Evolutionary conservation across 2,329 filamentous ascomycete species (phyloP), one percentile per base, ranked within the genome.

Genomic region (Sporothrix euskadiensis): DNA sequence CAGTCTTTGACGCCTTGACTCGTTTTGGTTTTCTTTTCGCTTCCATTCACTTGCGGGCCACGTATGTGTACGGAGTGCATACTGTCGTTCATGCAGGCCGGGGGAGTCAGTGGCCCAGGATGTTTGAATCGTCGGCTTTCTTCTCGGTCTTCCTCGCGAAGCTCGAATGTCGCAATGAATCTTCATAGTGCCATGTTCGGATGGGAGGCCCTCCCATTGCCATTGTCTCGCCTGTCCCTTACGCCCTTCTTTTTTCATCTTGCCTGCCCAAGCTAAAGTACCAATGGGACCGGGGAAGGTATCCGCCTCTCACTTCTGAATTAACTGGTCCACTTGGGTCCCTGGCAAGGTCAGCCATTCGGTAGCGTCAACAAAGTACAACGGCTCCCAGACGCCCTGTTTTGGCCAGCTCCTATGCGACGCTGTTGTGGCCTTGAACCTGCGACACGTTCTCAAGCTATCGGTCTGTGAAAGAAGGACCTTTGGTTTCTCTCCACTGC

Each of bases 281-380:
- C 22, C 49, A 26, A 54, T 54, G 69, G 54, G 69, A 16, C 69
- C 69, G 69, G 69, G 69, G 69, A 71, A 71, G 54, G 4, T 47
- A 32, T 61, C 69, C 54, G 54, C 22, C 35, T 69, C 66, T 47
- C 39, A 44, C 12, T 54, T 47, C 30, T 54, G 66, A 56, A 69
- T 69, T 71, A 71, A 30, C 3, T 32, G 54, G 54, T 47, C 69
- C 69, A 71, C 69, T 57, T 56, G n/a, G 49, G 30, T 22, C 66
- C 32, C 52, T 39, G 49, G 14, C 4, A 41, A 39, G n/a, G 3
- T 47, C 61, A 59, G 12, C 22, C 30, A 12, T 49, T 49, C 14
- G 44, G 44, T 57, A 70, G 68, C 68, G 30, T 57, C 52, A 26
- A 26, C 2, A 2, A 26, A 26, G 26, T 32, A 19, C 61, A 66